phyloP scores from a whole-genome alignment of 208 protist genomes.

The Wallacemonas collosoma region DNA sequence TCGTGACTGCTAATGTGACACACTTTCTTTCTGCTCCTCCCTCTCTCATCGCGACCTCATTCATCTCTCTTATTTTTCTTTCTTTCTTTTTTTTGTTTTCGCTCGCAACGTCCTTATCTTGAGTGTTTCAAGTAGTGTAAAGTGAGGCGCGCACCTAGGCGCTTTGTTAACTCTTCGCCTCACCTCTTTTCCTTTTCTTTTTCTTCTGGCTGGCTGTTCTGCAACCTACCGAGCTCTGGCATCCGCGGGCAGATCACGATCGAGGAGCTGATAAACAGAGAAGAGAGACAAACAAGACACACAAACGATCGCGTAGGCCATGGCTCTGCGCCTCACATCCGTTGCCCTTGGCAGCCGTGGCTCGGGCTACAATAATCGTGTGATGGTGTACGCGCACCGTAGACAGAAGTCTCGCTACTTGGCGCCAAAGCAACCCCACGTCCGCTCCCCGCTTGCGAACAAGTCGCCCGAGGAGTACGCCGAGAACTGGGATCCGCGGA shows the following conservation, averaged over 20 bases:
- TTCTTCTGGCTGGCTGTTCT: no score
- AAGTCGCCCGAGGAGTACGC: constrained; percentile 80
- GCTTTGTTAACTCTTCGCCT: no score
- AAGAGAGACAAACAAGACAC: neutral
- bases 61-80: no score
- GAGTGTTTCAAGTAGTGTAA: no score
- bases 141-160: no score
- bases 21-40: no score
- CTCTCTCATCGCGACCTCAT: no score
- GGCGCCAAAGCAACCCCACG: constrained; percentile 50
- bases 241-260: neutral
- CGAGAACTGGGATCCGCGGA: constrained; percentile 72
- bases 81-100: no score
- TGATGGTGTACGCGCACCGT: constrained; percentile 85
- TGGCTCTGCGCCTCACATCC: constrained; percentile 33
- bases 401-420: constrained; percentile 61
- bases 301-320: neutral
- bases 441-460: constrained; percentile 57
- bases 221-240: no score
- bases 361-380: constrained; percentile 76
- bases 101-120: no score
- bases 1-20: no score
- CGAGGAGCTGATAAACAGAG: neutral
- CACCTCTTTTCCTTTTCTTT: no score
- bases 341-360: constrained; percentile 32